Conservation (phyloP, 257 asterid species). For the Fraxinus quadrangulata region DNA sequence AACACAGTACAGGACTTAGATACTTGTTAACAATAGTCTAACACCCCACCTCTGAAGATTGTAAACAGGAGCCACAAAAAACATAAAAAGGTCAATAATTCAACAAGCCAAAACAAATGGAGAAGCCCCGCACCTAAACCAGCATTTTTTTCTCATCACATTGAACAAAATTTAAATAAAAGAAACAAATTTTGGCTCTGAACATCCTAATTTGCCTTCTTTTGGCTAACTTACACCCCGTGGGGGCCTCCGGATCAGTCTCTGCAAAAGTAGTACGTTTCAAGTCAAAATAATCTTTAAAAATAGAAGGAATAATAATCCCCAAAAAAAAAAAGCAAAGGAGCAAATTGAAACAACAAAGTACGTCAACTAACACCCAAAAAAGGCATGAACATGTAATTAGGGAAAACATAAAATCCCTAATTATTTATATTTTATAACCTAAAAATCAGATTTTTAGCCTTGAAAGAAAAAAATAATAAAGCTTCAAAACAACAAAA, state of each 20-base stretch:
- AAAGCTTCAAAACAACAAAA: too few species aligned
- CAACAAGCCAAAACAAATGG: background rate
- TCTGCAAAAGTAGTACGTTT: conserved; percentile 43
- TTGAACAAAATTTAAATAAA: conserved; percentile 20
- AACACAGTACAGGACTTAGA: conserved; percentile 12
- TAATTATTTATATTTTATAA: background rate
- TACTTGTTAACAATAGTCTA: conserved; percentile 31
- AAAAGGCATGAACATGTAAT: conserved; percentile 15
- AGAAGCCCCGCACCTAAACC: conserved; percentile 24
- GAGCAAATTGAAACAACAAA: too few species aligned
- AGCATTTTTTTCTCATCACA: background rate
- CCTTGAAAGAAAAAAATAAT: background rate
- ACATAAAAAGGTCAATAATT: conserved; percentile 13
- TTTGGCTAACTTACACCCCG: background rate
- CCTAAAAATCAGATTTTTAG: background rate
- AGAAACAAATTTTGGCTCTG: conserved; percentile 18
- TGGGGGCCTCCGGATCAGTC: conserved; percentile 7
- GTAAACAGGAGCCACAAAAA: background rate
- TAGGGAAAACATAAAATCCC: background rate
- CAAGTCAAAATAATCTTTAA: conserved; percentile 19
- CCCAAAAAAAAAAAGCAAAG: background rate
- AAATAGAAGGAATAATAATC: background rate
- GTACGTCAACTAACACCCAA: background rate
- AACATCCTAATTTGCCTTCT: conserved; percentile 25
- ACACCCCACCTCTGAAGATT: background rate